Evolutionary conservation across 305 asterid genomes (phyloP), one percentile per base, ranked within the genome.

Genomic region (Plantago coronopus): DNA sequence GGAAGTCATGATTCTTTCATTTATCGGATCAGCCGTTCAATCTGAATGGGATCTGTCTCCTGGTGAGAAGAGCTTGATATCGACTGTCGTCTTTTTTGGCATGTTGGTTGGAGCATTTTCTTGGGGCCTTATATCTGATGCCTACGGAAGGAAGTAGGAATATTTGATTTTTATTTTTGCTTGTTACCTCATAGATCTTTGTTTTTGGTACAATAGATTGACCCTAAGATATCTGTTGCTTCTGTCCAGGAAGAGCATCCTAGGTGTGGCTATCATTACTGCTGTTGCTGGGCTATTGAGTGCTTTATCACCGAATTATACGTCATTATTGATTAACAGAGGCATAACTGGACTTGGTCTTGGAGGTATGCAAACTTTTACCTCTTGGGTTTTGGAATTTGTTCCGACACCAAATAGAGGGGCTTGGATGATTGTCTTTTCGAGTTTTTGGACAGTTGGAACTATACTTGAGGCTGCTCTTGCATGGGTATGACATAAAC

Each of bases 301-400:
- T 63, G 79, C 95, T 61, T 81, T 84, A 45, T 81, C 98, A 38
- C 96, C 94, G 44, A 86, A 79, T 70, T 91, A 82, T 64, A n/a
- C 50, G 11, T 64, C 79, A 6, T 69, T 91, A 66, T 47, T 91
- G 29, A 59, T 79, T 57, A 69, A 70, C 54, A 89, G 94, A 59
- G 73, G 79, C 67, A 42, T 91, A 7, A 72, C 81, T 63, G 96
- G 96, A 57, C 60, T 81, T 74, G 98, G 95, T 63, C 73, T 81
- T 8, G 96, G 91, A 13, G 94, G 94, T 44, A 76, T 70, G 68
- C 82, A 73, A 69, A 73, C 81, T 69, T 79, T 71, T 64, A 70
- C 78, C 8, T 60, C 95, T 3, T 91, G 98, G 98, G 86, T 88
- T 72, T 73, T 91, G 76, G 97, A 91, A 75, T 85, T 85, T 68